Evolutionary conservation across 352 stramenopile genomes (phyloP).

Genomic region (Pythium inflatum): DNA sequence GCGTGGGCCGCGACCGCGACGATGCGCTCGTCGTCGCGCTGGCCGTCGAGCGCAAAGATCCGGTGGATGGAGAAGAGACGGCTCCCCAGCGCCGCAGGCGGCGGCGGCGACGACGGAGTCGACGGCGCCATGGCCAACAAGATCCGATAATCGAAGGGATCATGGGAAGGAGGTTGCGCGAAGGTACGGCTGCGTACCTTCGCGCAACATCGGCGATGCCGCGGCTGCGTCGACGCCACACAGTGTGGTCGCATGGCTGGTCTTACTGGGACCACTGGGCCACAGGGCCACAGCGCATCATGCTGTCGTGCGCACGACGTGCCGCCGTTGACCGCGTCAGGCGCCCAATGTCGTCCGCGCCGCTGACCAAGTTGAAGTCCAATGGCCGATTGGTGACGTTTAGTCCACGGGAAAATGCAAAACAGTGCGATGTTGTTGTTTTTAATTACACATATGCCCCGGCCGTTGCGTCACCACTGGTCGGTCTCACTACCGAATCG

Average conservation of each 20-base stretch:
- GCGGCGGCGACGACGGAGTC: neutral
- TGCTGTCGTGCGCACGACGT: too few relatives aligned
- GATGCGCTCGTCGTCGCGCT: slow-evolving; percentile 37
- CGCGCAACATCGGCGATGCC: neutral
- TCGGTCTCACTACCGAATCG: neutral
- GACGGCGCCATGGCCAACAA: neutral
- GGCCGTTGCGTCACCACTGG: neutral
- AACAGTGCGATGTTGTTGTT: too few relatives aligned
- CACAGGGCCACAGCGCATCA: too few relatives aligned
- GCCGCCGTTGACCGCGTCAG: too few relatives aligned
- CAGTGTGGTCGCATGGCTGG: too few relatives aligned
- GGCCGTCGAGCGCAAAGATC: slow-evolving; percentile 46
- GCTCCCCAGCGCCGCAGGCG: slow-evolving; percentile 42
- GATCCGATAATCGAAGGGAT: neutral
- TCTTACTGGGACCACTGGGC: too few relatives aligned
- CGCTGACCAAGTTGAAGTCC: too few relatives aligned
- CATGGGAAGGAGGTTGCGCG: slow-evolving; percentile 12
- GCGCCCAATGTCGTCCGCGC: too few relatives aligned
- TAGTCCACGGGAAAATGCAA: too few relatives aligned
- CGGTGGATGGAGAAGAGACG: slow-evolving; percentile 80
- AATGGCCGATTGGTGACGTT: too few relatives aligned
- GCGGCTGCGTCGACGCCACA: too few relatives aligned
- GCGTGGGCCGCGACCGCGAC: slow-evolving; percentile 70
- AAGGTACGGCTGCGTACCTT: neutral
- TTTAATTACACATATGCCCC: too few relatives aligned